Conservation (phyloP, 148 eudicot genomes). For the Chenopodium album region DNA sequence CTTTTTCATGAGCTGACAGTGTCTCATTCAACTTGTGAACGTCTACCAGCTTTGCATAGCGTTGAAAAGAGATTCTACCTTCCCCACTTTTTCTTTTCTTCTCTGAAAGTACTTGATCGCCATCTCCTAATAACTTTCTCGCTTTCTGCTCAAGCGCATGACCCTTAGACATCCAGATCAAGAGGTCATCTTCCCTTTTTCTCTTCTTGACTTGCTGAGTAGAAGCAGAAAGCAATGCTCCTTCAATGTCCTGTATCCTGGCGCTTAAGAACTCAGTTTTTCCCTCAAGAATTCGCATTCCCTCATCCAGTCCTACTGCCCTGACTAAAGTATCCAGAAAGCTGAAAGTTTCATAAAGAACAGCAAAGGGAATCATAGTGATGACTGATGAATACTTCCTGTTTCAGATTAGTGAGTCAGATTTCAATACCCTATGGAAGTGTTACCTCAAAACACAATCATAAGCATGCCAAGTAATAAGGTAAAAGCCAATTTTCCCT, state of each 20-base stretch:
- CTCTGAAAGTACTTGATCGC: too few relatives aligned
- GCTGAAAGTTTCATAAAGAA: background rate
- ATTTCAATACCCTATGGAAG: background rate
- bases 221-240: background rate
- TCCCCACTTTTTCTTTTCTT: background rate
- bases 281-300: background rate
- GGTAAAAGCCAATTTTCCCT: too few relatives aligned
- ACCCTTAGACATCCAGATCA: background rate
- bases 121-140: background rate
- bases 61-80: background rate
- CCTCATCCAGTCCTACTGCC: background rate
- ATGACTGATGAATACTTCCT: background rate
- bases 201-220: constrained; percentile 1
- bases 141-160: background rate
- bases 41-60: too few relatives aligned
- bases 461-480: too few relatives aligned
- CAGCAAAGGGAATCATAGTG: background rate
- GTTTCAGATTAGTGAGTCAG: background rate
- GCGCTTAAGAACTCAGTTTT: background rate
- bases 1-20: background rate
- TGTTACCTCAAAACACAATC: too few relatives aligned
- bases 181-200: background rate
- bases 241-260: background rate
- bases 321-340: background rate
- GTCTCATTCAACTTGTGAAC: background rate